phyloP scores from a whole-genome alignment of 352 stramenopile species.

The Phytophthora pistaciae region DNA sequence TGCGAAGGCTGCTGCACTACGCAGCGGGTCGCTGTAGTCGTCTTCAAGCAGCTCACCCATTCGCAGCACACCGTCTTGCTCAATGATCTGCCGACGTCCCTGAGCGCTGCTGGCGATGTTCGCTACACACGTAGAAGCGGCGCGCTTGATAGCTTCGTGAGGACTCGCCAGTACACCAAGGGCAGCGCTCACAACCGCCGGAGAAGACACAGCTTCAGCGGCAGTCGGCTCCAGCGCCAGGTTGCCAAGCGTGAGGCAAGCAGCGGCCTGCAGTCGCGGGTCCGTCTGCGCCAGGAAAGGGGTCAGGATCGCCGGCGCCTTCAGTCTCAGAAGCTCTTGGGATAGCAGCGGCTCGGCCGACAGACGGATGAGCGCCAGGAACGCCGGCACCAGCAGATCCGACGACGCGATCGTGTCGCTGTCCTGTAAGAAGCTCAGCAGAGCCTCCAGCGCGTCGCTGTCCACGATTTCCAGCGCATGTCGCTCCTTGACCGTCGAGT shows the following conservation, averaged over 20 bases:
- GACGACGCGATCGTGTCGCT: slow-evolving; percentile 54
- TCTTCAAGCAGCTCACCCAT: slow-evolving; percentile 59
- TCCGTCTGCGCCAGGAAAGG: slow-evolving; percentile 59
- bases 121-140: slow-evolving; percentile 57
- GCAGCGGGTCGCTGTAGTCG: slow-evolving; percentile 63
- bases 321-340: slow-evolving; percentile 69
- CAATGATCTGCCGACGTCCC: slow-evolving; percentile 56
- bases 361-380: slow-evolving; percentile 72
- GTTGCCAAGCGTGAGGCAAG: slow-evolving; percentile 71
- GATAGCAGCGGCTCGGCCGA: slow-evolving; percentile 57
- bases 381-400: slow-evolving; percentile 67
- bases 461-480: slow-evolving; percentile 66
- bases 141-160: slow-evolving; percentile 71
- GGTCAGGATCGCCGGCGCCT: slow-evolving; percentile 44
- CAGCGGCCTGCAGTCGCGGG: slow-evolving; percentile 66
- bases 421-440: slow-evolving; percentile 63
- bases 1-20: slow-evolving; percentile 68
- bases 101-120: slow-evolving; percentile 55
- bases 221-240: slow-evolving; percentile 57
- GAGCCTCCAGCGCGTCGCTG: slow-evolving; percentile 51
- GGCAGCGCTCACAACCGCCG: slow-evolving; percentile 48
- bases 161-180: slow-evolving; percentile 56
- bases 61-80: slow-evolving; percentile 53
- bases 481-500: slow-evolving; percentile 39
- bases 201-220: slow-evolving; percentile 38